Percentiles rank a stretch among this genome's conserved stretches.
Conservation (phyloP, 192 early-diverging fungal species). For the Helicostylum pulchrum region DNA sequence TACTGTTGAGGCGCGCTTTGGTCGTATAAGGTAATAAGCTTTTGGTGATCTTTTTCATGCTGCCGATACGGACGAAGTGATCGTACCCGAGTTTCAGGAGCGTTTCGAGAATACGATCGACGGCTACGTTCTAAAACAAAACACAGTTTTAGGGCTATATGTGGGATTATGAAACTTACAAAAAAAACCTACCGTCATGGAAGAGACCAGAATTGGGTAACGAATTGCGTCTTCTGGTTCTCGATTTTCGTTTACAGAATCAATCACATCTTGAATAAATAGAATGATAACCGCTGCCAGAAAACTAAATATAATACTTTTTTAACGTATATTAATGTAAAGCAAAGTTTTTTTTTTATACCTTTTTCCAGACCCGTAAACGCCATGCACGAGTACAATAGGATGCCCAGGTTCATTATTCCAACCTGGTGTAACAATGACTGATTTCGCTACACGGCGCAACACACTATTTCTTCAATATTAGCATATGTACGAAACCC, state of each 20-base stretch:
- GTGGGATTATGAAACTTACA: too few relatives aligned
- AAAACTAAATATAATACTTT: conserved; percentile 39
- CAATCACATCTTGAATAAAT: conserved; percentile 53
- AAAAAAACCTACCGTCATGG: conserved; percentile 63
- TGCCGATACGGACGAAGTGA: conserved; percentile 69
- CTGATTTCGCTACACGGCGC: conserved; percentile 35
- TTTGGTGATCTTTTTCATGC: conserved; percentile 64
- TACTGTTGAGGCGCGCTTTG: conserved; percentile 27
- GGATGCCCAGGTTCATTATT: conserved; percentile 28
- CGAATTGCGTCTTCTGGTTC: conserved; percentile 31
- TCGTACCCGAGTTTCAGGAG: conserved; percentile 62
- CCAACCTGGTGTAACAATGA: conserved; percentile 41
- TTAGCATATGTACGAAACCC: background rate
- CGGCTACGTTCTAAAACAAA: conserved; percentile 61
- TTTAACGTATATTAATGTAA: background rate
- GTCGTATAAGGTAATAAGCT: conserved; percentile 63
- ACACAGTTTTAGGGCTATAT: too few relatives aligned
- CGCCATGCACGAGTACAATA: conserved; percentile 47
- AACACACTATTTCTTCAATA: conserved; percentile 25
- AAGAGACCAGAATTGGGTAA: conserved; percentile 58
- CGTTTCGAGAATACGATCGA: conserved; percentile 67
- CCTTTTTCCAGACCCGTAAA: conserved; percentile 78
- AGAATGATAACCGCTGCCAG: conserved; percentile 61
- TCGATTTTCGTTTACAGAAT: conserved; percentile 26
- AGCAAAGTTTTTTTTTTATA: background rate